Conservation (phyloP, 371 early-diverging fungal species). For the Mortierella sp. region DNA sequence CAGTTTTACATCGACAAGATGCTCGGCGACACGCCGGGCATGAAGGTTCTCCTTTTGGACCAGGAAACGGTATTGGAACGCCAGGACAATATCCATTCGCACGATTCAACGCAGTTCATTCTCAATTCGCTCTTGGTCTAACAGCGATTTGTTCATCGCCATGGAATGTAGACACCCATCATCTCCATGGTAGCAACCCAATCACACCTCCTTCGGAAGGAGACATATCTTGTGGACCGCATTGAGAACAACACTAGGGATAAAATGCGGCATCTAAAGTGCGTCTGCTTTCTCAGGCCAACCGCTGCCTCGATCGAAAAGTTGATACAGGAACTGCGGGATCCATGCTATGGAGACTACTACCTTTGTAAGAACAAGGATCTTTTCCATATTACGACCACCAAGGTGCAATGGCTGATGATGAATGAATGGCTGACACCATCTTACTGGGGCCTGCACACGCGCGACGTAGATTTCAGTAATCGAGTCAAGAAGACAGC, state of each 20-base stretch:
- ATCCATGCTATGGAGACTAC: constrained; percentile 94
- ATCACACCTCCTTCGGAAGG: constrained; percentile 86
- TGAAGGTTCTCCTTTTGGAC: constrained; percentile 97
- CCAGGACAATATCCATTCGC: too few relatives aligned
- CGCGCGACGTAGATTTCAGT: constrained; percentile 75
- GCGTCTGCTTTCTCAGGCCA: constrained; percentile 91
- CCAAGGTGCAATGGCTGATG: too few relatives aligned
- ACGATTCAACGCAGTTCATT: too few relatives aligned
- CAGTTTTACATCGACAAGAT: constrained; percentile 94
- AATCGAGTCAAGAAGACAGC: constrained; percentile 89
- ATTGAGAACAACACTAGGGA: constrained; percentile 88
- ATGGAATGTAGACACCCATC: constrained; percentile 81
- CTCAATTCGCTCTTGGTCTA: too few relatives aligned
- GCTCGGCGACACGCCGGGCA: constrained; percentile 88
- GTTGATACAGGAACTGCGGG: constrained; percentile 88
- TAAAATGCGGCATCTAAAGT: constrained; percentile 94
- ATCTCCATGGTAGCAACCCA: constrained; percentile 93
- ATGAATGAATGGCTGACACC: too few relatives aligned
- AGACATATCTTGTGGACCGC: constrained; percentile 93
- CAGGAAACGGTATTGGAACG: constrained; percentile 82
- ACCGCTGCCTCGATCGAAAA: constrained; percentile 83
- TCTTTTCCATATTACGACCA: neutral
- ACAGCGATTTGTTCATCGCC: neutral
- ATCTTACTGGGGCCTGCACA: too few relatives aligned
- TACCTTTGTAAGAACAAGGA: constrained; percentile 77